phyloP scores from a whole-genome alignment of 1,284 basidiomycete species.

The Irpex sp. region DNA sequence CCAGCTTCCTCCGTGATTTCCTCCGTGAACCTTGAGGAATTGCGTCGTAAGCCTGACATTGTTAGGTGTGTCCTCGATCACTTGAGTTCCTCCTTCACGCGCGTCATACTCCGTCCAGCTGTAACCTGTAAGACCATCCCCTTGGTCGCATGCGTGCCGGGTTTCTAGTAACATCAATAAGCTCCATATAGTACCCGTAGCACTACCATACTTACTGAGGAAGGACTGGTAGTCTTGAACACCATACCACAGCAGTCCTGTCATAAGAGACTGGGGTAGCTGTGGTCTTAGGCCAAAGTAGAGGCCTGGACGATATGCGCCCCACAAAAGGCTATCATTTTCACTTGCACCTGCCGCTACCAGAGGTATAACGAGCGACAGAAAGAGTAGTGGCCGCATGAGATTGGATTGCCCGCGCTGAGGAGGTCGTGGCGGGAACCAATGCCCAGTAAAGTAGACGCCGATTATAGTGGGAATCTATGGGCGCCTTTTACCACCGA shows the following conservation, averaged over 20 bases:
- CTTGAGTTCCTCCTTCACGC: conserved; percentile 80
- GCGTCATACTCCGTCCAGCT: conserved; percentile 88
- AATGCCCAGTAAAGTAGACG: background rate
- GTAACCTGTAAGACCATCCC: conserved; percentile 77
- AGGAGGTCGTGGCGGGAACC: background rate
- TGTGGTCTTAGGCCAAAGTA: conserved; percentile 90
- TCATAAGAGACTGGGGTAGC: conserved; percentile 83
- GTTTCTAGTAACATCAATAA: conserved; percentile 44
- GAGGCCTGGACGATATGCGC: conserved; percentile 85
- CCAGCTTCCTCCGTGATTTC: conserved; percentile 85
- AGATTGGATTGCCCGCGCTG: background rate
- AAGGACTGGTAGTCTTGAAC: conserved; percentile 77
- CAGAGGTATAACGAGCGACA: conserved; percentile 21
- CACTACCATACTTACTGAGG: conserved; percentile 42
- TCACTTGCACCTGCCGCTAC: conserved; percentile 31
- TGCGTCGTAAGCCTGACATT: conserved; percentile 86
- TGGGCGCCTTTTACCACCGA: background rate
- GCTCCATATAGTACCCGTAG: background rate
- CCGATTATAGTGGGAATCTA: background rate
- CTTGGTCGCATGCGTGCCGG: conserved; percentile 89
- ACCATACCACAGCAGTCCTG: conserved; percentile 91
- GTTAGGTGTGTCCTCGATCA: conserved; percentile 77
- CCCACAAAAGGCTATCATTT: conserved; percentile 81
- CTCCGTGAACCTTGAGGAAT: conserved; percentile 79
- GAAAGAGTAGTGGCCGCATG: conserved; percentile 31